These are phyloP conservation scores for Alternaria sp. DNA, from an alignment of 2,329 filamentous ascomycete genomes.

Conservation along the genomic window DNA sequence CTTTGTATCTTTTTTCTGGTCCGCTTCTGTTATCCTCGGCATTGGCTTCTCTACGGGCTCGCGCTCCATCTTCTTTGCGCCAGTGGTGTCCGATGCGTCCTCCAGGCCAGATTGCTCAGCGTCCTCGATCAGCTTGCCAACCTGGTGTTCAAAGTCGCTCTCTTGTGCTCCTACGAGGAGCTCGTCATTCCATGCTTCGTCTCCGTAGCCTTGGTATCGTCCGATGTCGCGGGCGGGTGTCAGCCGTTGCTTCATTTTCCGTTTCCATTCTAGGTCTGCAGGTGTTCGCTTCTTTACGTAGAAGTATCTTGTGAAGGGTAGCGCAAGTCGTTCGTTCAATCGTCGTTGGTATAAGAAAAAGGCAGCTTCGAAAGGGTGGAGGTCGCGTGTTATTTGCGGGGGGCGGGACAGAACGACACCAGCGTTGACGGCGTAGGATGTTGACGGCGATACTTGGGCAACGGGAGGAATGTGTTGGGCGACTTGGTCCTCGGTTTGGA, in stretches of 20 bases:
- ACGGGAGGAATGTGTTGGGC: slow-evolving; percentile 43
- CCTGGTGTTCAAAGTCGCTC: slow-evolving; percentile 67
- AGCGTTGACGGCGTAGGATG: slow-evolving; percentile 57
- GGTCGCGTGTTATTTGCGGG: slow-evolving; percentile 81
- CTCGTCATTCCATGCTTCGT: slow-evolving; percentile 90
- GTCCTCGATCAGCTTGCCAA: slow-evolving; percentile 75
- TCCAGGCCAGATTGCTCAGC: slow-evolving; percentile 64
- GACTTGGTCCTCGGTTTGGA: slow-evolving; percentile 40
- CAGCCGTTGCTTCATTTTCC: slow-evolving; percentile 78
- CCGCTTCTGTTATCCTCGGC: slow-evolving; percentile 77
- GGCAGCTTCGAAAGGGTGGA: slow-evolving; percentile 87
- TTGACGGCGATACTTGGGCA: slow-evolving; percentile 48
- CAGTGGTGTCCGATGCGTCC: slow-evolving; percentile 44
- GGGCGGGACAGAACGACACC: slow-evolving; percentile 87
- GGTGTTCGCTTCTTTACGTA: slow-evolving; percentile 94
- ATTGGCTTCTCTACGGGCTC: slow-evolving; percentile 73
- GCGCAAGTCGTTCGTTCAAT: slow-evolving; percentile 86
- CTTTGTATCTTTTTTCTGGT: slow-evolving; percentile 73
- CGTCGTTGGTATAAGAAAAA: slow-evolving; percentile 98
- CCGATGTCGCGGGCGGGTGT: slow-evolving; percentile 85
- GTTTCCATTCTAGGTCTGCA: slow-evolving; percentile 84
- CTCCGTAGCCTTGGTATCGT: slow-evolving; percentile 75
- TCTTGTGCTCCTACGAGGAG: slow-evolving; percentile 74
- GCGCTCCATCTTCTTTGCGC: slow-evolving; percentile 54
- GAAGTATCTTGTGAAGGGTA: slow-evolving; percentile 88